phyloP scores from a whole-genome alignment of 257 asterid species.

The Solanum stenotomum region DNA sequence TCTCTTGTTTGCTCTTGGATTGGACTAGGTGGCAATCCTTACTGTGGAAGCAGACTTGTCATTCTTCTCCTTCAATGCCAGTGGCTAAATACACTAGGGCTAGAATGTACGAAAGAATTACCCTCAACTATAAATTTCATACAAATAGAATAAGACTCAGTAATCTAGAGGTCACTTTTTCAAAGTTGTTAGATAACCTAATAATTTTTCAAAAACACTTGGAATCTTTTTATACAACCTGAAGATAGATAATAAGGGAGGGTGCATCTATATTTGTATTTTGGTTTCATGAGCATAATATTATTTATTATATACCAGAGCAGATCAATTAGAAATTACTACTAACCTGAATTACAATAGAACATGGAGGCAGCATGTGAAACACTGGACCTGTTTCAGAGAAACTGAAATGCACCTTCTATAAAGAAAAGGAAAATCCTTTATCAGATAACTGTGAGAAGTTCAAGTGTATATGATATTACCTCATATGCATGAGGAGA shows the following conservation, averaged over 20 bases:
- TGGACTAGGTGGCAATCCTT: neutral
- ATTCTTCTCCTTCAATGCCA: neutral
- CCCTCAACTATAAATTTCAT: too few relatives aligned
- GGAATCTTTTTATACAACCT: too few relatives aligned
- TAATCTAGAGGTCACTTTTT: neutral
- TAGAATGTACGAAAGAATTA: too few relatives aligned
- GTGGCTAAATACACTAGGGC: neutral
- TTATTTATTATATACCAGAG: neutral
- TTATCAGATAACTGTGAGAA: neutral
- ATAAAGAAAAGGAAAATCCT: constrained; percentile 11
- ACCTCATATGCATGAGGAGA: neutral
- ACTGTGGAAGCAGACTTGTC: neutral
- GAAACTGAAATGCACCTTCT: constrained; percentile 67
- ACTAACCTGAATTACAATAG: constrained; percentile 74
- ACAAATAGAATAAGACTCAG: neutral
- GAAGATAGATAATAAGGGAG: neutral
- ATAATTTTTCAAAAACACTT: too few relatives aligned
- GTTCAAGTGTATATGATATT: neutral
- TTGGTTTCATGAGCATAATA: neutral
- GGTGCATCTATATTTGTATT: neutral
- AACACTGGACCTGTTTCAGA: constrained; percentile 58
- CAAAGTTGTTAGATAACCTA: too few relatives aligned
- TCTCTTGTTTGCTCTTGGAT: neutral
- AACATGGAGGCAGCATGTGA: constrained; percentile 83
- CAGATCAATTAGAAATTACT: neutral